Base-by-base conservation (phyloP, 2,329 filamentous ascomycete species). In the Xylariaceae sp. region DNA sequence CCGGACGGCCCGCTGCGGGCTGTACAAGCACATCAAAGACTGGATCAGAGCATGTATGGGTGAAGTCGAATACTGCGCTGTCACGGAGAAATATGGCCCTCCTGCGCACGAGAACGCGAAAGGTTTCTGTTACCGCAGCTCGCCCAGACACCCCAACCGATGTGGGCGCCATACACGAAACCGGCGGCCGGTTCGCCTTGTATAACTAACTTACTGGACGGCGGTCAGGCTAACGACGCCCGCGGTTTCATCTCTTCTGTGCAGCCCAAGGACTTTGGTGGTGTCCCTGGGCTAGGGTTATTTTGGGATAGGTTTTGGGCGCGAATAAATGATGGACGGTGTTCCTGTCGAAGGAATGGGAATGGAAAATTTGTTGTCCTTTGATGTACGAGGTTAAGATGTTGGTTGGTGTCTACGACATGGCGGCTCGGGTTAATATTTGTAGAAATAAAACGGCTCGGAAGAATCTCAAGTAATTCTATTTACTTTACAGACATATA, bases 41-140 rank as follows among this genome's bases (percentile, higher is more conserved):
- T 87, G 83, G 82, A 78, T 87, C 65, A 77, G 77, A 67, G 77
- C 77, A 47, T 87, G 83, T 81, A 81, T 86, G 78, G 81, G 81
- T 57, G 73, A 76, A 45, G 75, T 77, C 61, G 84, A 87, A 71
- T 87, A 87, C 73, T 87, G 84, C 74, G 77, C 76, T 59, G 81
- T 87, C 64, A 81, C 78, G 68, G 77, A 82, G 67, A 80, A 80
- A 68, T 87, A 80, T 65, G 83, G 83, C 44, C 72, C 73, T 15
- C 73, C 72, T 8, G 81, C 83, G 1, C 72, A 70, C 2, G 73
- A 75, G 37, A 77, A 75, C 2, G 78, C 80, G 5, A 78, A 76
- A 68, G 69, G 75, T 23, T 80, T 78, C 58, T 87, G 84, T 73
- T 84, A 80, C 69, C 80, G 82, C 71, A 82, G 80, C 68, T 85